Evolutionary conservation across 2,329 filamentous ascomycete species (phyloP), one percentile per base, ranked within the genome.

Genomic region (Phialocephala sp.): DNA sequence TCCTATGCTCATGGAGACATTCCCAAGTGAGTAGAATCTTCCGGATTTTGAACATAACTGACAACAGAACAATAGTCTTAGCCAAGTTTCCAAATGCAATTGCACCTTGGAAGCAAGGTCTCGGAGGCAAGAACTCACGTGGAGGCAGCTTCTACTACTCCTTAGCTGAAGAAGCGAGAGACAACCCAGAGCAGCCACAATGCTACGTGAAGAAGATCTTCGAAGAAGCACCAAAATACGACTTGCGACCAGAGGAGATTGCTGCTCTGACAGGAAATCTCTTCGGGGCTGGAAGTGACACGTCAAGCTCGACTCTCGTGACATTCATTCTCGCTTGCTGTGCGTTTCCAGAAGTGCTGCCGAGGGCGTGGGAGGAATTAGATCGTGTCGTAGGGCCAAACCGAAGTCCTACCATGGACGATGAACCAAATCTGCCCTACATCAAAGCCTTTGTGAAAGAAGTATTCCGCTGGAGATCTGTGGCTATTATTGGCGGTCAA

Each of bases 401-500:
- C 39, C 75, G 84, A 11, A 75, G 86, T 5, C 84, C 85, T 1
- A 76, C 71, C 0, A 80, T 82, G 65, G 76, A 79, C 2, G 84
- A 87, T 67, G 76, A 80, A 12, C 74, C 76, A 0, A 73, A 75
- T 0, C 73, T 87, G 39, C 76, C 72, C 2, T 83, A 82, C 65
- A 74, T 85, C 52, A 78, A 81, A 61, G 76, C 76, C 35, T 75
- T 84, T 20, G 73, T 85, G 12, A 78, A 83, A 61, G 83, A 85
- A 68, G 78, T 79, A 4, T 75, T 80, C 47, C 78, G 83, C 8
- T 82, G 79, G 78, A 76, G 77, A 39, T 82, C 82, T 1, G 76
- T 84, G 5, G 79, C 79, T 6, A 67, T 69, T 27, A 81, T 83
- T 2, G 75, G 84, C 2, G 83, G 82, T 2, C 82, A 88, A 43